These are phyloP conservation scores for Aspergillus candidus DNA, from an alignment of 2,329 filamentous ascomycete species.

Conservation along the genomic window DNA sequence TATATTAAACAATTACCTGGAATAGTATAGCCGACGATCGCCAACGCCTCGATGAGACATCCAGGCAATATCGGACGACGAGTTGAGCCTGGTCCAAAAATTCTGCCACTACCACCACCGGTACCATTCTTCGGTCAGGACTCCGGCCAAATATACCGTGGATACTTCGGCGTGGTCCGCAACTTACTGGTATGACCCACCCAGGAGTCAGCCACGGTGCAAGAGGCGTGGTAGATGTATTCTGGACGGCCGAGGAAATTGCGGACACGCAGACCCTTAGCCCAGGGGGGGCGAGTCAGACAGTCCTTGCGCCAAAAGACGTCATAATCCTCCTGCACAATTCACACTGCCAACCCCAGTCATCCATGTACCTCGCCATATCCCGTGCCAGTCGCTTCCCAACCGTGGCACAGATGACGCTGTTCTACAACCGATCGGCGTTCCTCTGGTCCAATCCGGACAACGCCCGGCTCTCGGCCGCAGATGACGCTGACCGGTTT, in stretches of 20 bases:
- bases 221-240: too few species aligned
- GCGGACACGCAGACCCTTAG: background rate
- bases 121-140: too few species aligned
- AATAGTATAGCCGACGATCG: slow-evolving; percentile 1
- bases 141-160: too few species aligned
- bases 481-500: slow-evolving; percentile 6
- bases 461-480: background rate
- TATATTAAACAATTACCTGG: slow-evolving; percentile 3
- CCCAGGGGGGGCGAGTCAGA: background rate
- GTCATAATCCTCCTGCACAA: slow-evolving; percentile 1
- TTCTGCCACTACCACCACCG: too few species aligned
- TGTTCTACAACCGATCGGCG: background rate
- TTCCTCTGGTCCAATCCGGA: slow-evolving; percentile 1
- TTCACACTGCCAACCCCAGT: background rate
- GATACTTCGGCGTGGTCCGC: too few species aligned
- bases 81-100: too few species aligned
- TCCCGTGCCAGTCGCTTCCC: slow-evolving; percentile 9
- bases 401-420: slow-evolving; percentile 5
- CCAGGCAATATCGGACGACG: too few species aligned
- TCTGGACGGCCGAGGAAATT: background rate
- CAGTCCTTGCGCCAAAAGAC: slow-evolving; percentile 3
- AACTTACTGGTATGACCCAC: too few species aligned
- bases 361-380: background rate
- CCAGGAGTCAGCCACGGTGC: too few species aligned
- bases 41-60: too few species aligned